Base-by-base conservation (phyloP, 106 monocot species). In the Allium fistulosum region DNA sequence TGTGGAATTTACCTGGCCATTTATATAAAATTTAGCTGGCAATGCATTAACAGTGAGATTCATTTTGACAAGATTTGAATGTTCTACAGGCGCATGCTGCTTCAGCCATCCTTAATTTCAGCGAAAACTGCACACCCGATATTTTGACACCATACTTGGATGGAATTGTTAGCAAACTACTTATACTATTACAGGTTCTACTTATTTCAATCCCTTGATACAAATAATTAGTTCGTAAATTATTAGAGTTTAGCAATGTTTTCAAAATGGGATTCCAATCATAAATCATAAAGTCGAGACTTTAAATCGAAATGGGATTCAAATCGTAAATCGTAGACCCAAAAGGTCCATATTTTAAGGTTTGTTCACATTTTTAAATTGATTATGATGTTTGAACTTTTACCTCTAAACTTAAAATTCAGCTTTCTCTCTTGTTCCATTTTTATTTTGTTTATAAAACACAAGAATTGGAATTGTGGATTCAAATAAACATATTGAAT, bases 31-130 rank as follows among this genome's bases (percentile, higher is more conserved):
- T 22, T 22, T 22, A 22, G 22, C 22, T 22, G 22, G 22, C 22
- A 22, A 22, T 22, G 22, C 22, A 7, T 4, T 12, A 4, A 37
- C 15, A 18, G 17, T 22, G 22, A 22, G 22, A 22, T 22, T 22
- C 26, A 5, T 59, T 14, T 59, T 59, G 59, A 59, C 17, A 17
- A 14, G 59, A 4, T 14, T 59, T 59, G 6, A 59, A 51, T 67
- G 68, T 68, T 68, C 14, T 68, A 10, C 76, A 97, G 96, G 96
- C 96, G 26, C 96, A 97, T 79, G 92, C 92, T 71, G 92, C 96
- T 58, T 97, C 92, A 10, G 92, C 96, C 49, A 82, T 97, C 22
- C 72, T 97, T 13, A 97, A 97, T 80, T 97, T 97, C 71, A 88
- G 86, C 26, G 92, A 97, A 63, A 89, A 84, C 62, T 97, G 96